These are phyloP conservation scores for Rehmannia glutinosa DNA, from an alignment of 257 asterid genomes.

Conservation along the genomic window DNA sequence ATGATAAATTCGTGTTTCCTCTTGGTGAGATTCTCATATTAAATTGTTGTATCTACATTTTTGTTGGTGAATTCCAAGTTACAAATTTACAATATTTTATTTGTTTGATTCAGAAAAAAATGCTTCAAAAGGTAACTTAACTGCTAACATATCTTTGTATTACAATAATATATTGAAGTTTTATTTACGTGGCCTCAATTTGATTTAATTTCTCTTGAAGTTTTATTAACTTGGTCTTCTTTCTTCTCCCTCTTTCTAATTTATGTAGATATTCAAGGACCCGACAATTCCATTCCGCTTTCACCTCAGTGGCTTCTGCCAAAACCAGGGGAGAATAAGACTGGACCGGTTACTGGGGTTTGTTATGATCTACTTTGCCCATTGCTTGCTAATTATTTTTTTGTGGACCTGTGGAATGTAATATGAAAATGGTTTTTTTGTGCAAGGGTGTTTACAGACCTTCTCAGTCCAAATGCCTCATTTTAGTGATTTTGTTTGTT, in stretches of 20 bases:
- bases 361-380: conserved; percentile 21
- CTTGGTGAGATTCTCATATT: not conserved
- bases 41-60: not conserved
- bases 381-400: conserved; percentile 5
- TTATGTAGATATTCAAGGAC: conserved; percentile 61
- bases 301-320: conserved; percentile 98
- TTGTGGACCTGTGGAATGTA: not conserved
- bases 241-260: conserved; percentile 3
- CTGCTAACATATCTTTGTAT: not conserved
- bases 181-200: too few relatives aligned
- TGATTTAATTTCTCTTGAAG: not conserved
- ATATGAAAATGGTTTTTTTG: not conserved
- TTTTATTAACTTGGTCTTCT: not conserved
- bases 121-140: not conserved
- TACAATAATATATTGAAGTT: too few relatives aligned
- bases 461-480: not conserved
- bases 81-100: not conserved
- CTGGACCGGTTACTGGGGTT: conserved; percentile 66
- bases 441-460: not conserved
- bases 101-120: not conserved
- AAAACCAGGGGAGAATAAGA: conserved; percentile 75
- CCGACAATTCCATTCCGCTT: conserved; percentile 74
- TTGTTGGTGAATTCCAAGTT: not conserved
- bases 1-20: not conserved
- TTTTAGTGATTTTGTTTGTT: not conserved